Evolutionary conservation across 1,284 basidiomycete genomes (phyloP).

Genomic region (Fomitiporia mediterranea): DNA sequence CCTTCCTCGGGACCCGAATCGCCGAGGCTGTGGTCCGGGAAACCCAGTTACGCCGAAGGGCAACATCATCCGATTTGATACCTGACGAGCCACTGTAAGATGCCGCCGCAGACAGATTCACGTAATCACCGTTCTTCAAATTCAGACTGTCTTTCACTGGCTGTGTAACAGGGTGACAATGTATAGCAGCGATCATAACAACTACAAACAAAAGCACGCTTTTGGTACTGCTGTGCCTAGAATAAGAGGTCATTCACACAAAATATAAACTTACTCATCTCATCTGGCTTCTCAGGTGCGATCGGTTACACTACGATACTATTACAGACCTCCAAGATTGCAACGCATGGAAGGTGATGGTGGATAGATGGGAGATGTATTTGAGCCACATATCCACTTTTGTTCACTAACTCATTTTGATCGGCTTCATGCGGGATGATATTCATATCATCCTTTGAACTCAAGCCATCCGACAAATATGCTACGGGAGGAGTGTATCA

Average conservation of each 20-base stretch:
- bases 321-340: not conserved
- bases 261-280: not conserved
- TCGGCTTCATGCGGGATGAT: not conserved
- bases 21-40: constrained; percentile 12
- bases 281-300: not conserved
- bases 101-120: not conserved
- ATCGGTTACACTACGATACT: not conserved
- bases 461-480: not conserved
- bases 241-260: not conserved
- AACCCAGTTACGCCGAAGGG: constrained; percentile 11
- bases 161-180: too few species aligned
- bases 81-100: not conserved
- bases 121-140: not conserved
- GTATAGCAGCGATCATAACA: too few species aligned
- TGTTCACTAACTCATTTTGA: not conserved
- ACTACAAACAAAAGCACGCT: not conserved
- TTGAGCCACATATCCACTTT: not conserved
- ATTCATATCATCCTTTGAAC: not conserved
- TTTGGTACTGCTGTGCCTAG: not conserved
- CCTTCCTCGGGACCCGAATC: constrained; percentile 13
- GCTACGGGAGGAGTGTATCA: too few species aligned
- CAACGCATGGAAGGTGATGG: not conserved
- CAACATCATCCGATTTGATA: constrained; percentile 5
- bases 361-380: not conserved
- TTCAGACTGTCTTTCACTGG: not conserved